phyloP scores from a whole-genome alignment of 352 stramenopile genomes.

The Phytophthora syringae region DNA sequence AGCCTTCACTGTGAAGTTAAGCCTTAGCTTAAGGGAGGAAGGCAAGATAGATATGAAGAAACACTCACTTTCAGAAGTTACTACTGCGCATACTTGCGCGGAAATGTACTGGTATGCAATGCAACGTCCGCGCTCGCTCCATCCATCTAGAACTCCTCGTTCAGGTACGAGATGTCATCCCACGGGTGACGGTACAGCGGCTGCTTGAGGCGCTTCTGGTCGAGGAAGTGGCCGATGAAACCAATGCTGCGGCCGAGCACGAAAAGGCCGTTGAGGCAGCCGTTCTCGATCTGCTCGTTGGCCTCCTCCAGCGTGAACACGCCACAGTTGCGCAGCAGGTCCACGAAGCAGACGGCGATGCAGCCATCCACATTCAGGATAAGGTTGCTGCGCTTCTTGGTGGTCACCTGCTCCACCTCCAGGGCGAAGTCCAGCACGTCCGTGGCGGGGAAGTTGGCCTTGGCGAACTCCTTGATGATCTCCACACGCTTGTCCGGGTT shows the following conservation, averaged over 20 bases:
- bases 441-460: slow-evolving; percentile 94
- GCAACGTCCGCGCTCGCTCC: slow-evolving; percentile 14
- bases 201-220: slow-evolving; percentile 98
- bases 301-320: slow-evolving; percentile 92
- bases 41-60: slow-evolving; percentile 24
- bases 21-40: slow-evolving; percentile 1
- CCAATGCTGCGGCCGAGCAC: slow-evolving; percentile 87
- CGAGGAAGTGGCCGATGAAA: slow-evolving; percentile 96
- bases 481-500: slow-evolving; percentile 97
- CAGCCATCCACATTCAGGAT: slow-evolving; percentile 98
- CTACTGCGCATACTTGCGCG: slow-evolving; percentile 37
- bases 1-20: no score
- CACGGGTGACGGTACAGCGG: slow-evolving; percentile 97
- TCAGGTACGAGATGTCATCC: slow-evolving; percentile 98
- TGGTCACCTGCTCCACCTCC: slow-evolving; percentile 96
- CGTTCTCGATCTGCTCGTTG: slow-evolving; percentile 95
- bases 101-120: slow-evolving; percentile 27
- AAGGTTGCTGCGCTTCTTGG: slow-evolving; percentile 97
- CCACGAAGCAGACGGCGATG: slow-evolving; percentile 97
- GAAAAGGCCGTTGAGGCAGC: slow-evolving; percentile 96
- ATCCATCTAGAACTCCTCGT: slow-evolving; percentile 71
- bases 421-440: slow-evolving; percentile 96
- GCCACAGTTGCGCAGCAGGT: slow-evolving; percentile 93
- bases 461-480: slow-evolving; percentile 97
- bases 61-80: slow-evolving; percentile 40